Evolutionary conservation across 345 rosid species (phyloP).

Genomic region (Gossypioides kirkii): DNA sequence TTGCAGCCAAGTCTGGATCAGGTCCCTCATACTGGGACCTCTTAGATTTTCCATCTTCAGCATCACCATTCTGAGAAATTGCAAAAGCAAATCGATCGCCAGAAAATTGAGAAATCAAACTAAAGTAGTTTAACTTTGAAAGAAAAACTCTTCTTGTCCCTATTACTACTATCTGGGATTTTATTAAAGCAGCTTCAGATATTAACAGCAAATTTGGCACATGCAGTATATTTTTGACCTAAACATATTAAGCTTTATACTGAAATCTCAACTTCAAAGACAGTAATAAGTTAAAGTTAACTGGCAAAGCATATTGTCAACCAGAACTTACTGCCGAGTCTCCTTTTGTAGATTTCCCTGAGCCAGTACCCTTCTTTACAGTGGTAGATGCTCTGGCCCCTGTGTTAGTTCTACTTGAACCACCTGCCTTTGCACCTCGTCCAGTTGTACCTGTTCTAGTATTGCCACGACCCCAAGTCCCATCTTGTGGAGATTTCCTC

Average conservation of each 20-base stretch:
- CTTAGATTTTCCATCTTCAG: conserved; percentile 87
- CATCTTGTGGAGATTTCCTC: conserved; percentile 93
- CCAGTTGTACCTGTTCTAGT: conserved; percentile 53
- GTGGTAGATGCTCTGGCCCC: conserved; percentile 60
- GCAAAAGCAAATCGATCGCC: conserved; percentile 18
- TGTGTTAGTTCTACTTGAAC: conserved; percentile 49
- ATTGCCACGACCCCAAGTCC: conserved; percentile 83
- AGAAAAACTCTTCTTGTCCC: not conserved
- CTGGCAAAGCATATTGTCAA: not conserved
- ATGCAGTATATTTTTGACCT: not conserved
- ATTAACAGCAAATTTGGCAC: not conserved
- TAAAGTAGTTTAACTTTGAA: not conserved
- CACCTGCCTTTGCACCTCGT: conserved; percentile 72
- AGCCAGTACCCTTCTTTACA: conserved; percentile 71
- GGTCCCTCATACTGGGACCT: conserved; percentile 91
- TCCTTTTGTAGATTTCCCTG: conserved; percentile 66
- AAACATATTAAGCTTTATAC: not conserved
- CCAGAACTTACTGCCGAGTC: conserved; percentile 62
- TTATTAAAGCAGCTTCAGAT: not conserved
- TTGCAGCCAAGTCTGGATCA: conserved; percentile 92
- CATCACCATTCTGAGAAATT: conserved; percentile 71
- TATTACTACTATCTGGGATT: not conserved
- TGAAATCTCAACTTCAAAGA: not conserved
- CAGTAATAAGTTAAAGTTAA: not conserved
- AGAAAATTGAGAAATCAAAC: not conserved